These are phyloP conservation scores for Herpetomonas muscarum DNA, from an alignment of 208 protist genomes.

Conservation along the genomic window DNA sequence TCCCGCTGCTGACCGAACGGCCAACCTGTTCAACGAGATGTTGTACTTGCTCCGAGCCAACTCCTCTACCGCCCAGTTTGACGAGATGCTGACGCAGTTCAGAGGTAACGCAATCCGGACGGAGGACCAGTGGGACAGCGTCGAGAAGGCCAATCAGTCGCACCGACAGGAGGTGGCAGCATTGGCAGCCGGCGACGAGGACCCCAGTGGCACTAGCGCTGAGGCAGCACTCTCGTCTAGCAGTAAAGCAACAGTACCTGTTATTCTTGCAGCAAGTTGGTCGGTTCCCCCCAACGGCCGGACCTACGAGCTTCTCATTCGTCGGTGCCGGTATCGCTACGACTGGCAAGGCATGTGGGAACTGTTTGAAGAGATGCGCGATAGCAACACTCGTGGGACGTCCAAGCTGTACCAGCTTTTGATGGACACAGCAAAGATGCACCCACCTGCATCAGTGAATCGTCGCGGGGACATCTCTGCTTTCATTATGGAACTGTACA, in stretches of 20 bases:
- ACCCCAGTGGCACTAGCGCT: too few relatives aligned
- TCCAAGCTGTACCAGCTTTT: slow-evolving; percentile 51
- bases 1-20: slow-evolving; percentile 28
- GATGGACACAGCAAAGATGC: slow-evolving; percentile 28
- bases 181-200: too few relatives aligned
- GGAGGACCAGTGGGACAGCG: background rate
- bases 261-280: slow-evolving; percentile 42
- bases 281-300: slow-evolving; percentile 43
- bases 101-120: slow-evolving; percentile 46
- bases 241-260: background rate
- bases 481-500: slow-evolving; percentile 55
- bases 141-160: background rate
- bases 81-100: slow-evolving; percentile 41
- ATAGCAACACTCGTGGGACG: slow-evolving; percentile 39
- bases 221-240: background rate
- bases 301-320: slow-evolving; percentile 74
- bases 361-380: slow-evolving; percentile 65
- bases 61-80: slow-evolving; percentile 36
- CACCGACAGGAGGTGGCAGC: too few relatives aligned
- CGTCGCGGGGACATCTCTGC: slow-evolving; percentile 17
- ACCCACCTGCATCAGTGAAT: slow-evolving; percentile 30
- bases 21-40: slow-evolving; percentile 73
- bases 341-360: slow-evolving; percentile 73
- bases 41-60: slow-evolving; percentile 62
- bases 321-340: slow-evolving; percentile 44